Conservation (phyloP, 768 basidiomycete species). For the Suillus alpinus region DNA sequence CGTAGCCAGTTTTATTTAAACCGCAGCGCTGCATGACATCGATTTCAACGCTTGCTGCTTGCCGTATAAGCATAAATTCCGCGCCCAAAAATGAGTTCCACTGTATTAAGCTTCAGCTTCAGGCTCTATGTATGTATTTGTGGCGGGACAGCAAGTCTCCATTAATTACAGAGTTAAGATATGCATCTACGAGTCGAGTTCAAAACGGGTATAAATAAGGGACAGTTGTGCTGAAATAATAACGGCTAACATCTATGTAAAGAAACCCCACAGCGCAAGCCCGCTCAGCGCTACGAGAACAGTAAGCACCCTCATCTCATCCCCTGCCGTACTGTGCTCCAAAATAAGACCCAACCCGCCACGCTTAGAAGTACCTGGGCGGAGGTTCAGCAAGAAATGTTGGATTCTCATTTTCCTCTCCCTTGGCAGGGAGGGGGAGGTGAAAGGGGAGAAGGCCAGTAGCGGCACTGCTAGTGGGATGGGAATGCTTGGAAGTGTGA, state of each 20-base stretch:
- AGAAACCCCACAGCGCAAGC: constrained; percentile 31
- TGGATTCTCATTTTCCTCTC: constrained; percentile 24
- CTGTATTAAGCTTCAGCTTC: too few relatives aligned
- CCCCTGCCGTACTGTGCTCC: constrained; percentile 63
- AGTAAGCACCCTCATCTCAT: constrained; percentile 47
- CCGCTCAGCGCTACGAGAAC: constrained; percentile 26
- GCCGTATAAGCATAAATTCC: too few relatives aligned
- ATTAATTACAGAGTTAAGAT: too few relatives aligned
- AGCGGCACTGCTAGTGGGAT: constrained; percentile 28
- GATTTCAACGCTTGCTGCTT: too few relatives aligned
- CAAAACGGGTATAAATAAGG: neutral
- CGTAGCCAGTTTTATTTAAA: too few relatives aligned
- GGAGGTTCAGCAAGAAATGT: constrained; percentile 23
- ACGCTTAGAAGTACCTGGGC: constrained; percentile 36
- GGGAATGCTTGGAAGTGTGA: constrained; percentile 24
- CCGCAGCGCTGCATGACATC: too few relatives aligned
- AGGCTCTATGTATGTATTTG: too few relatives aligned
- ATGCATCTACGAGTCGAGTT: neutral
- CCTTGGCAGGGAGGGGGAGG: constrained; percentile 28
- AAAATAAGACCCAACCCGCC: constrained; percentile 45
- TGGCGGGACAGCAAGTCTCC: neutral
- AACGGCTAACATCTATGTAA: constrained; percentile 9
- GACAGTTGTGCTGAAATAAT: neutral
- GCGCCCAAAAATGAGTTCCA: too few relatives aligned
- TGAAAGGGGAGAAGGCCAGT: constrained; percentile 17